These are phyloP conservation scores for Asterophora lycoperdoides DNA, from an alignment of 768 basidiomycete species.

Conservation along the genomic window DNA sequence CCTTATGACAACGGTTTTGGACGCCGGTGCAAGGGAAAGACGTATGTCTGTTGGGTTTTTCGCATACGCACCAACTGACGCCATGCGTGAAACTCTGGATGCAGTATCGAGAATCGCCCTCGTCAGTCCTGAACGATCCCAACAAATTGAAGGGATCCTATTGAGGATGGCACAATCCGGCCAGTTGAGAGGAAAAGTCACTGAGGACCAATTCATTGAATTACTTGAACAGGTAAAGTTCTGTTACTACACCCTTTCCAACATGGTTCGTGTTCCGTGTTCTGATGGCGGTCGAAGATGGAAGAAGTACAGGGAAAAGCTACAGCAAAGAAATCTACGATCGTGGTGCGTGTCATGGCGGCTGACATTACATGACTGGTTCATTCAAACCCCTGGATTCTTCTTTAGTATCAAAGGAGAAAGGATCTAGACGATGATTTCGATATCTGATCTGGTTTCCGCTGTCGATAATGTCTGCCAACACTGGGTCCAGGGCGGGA, in stretches of 20 bases:
- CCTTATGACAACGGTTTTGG: slow-evolving; percentile 73
- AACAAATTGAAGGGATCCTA: slow-evolving; percentile 75
- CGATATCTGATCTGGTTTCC: slow-evolving; percentile 36
- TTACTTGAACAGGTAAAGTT: slow-evolving; percentile 76
- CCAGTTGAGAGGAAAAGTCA: slow-evolving; percentile 71
- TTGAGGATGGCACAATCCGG: slow-evolving; percentile 81
- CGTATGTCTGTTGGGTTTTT: slow-evolving; percentile 39
- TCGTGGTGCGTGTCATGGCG: slow-evolving; percentile 40
- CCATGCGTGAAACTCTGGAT: not conserved
- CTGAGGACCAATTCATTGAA: slow-evolving; percentile 78
- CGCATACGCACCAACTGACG: slow-evolving; percentile 3
- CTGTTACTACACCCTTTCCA: slow-evolving; percentile 3
- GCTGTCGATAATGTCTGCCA: not conserved
- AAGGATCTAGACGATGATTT: slow-evolving; percentile 66
- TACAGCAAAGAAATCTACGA: slow-evolving; percentile 51
- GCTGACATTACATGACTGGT: slow-evolving; percentile 4
- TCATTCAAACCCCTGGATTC: slow-evolving; percentile 1
- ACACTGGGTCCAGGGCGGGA: not conserved
- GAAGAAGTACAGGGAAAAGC: slow-evolving; percentile 50
- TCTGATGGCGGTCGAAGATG: slow-evolving; percentile 35
- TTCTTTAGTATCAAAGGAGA: slow-evolving; percentile 54
- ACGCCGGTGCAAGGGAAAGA: slow-evolving; percentile 75
- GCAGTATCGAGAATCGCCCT: slow-evolving; percentile 84
- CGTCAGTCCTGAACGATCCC: slow-evolving; percentile 77
- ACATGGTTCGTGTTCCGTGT: slow-evolving; percentile 24